Evolutionary conservation across 2,329 filamentous ascomycete genomes (phyloP).

Genomic region (Myriosclerotinia scirpicola): DNA sequence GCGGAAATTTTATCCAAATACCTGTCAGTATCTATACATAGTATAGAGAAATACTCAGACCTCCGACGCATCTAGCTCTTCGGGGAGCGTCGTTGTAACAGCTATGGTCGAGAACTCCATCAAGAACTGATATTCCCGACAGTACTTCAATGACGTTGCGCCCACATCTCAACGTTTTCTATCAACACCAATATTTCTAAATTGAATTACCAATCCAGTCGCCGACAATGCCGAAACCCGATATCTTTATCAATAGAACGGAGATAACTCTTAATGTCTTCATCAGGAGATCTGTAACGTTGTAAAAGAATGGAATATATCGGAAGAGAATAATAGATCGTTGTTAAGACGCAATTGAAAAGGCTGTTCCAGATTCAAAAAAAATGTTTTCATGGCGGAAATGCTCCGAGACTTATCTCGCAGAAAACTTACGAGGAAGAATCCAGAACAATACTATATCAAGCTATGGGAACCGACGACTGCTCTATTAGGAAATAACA

Average conservation of each 20-base stretch:
- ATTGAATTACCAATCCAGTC: slow-evolving; percentile 16
- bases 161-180: background rate
- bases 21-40: no score
- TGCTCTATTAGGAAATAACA: background rate
- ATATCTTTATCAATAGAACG: slow-evolving; percentile 19
- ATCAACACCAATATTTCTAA: background rate
- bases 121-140: background rate
- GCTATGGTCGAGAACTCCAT: background rate
- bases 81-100: background rate
- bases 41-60: background rate
- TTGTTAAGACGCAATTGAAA: background rate
- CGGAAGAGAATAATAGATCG: background rate
- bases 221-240: background rate
- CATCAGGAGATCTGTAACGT: slow-evolving; percentile 8
- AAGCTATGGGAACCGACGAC: background rate
- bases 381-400: background rate
- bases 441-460: slow-evolving; percentile 17
- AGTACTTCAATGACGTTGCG: background rate
- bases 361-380: background rate
- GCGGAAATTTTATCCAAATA: no score
- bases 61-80: background rate
- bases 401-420: background rate
- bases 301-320: slow-evolving; percentile 8
- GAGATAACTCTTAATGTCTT: slow-evolving; percentile 11
- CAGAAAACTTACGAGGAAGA: background rate